Base-by-base conservation (phyloP, 1,284 basidiomycete species). In the Rhodotorula sp. region DNA sequence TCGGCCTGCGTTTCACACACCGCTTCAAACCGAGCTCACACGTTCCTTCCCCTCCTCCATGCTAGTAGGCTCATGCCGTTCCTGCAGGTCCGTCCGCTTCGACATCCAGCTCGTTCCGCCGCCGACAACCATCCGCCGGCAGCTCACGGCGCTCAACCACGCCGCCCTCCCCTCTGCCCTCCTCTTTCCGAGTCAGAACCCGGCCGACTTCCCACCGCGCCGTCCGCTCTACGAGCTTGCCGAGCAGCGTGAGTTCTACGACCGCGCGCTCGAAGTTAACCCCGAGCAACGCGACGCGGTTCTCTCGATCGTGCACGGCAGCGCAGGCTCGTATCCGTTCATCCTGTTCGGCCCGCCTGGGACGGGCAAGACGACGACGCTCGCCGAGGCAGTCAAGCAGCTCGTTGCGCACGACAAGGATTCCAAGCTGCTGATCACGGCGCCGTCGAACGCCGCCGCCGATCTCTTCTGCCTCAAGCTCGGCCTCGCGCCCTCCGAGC, bases 301-400 rank as follows among this genome's bases (percentile, higher is more conserved):
- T 7, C 41, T 17, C 3, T 60, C 58, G 8, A 78, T 80, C 53
- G 58, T 74, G 13, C 60, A 60, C 54, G 41, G 60, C 15, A 39
- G 59, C 22, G 62, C 68, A 12, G 58, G 67, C 19, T 12, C 48
- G 8, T 61, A 72, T 6, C 78, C 78, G 0, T 79, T 72, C 64
- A 50, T 79, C 22, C 53, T 79, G 21, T 66, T 54, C 36, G 79
- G 79, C 12, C 78, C 72, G 36, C 75, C 76, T 6, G 77, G 77
- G 36, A 79, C 80, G 32, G 82, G 82, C 39, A 83, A 83, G 69
- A 83, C 82, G 21, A 81, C 80, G 53, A 81, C 81, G 1, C 66
- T 81, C 44, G 55, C 80, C 36, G 81, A 82, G 54, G 67, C 76
- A 0, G 75, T 79, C 22, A 71, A 80, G 1, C 81, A 83, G 56